phyloP scores from a whole-genome alignment of 2,329 filamentous ascomycete species.

The Tolypocladium ophioglossoides region DNA sequence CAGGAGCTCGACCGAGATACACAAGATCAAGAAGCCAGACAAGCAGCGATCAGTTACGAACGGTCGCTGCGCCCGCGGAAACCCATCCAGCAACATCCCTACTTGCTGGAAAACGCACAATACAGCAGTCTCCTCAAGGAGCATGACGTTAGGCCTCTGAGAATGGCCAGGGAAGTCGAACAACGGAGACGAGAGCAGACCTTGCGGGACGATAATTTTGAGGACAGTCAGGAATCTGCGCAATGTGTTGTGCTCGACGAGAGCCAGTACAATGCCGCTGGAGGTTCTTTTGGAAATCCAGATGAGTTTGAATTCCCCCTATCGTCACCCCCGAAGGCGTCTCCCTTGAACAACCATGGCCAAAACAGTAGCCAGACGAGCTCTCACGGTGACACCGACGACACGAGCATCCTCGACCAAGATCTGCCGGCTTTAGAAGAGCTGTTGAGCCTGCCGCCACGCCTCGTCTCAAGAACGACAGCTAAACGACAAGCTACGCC shows the following conservation, averaged over 20 bases:
- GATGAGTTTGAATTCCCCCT: conserved; percentile 13
- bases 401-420: conserved; percentile 24
- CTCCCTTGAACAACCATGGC: conserved; percentile 12
- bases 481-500: conserved; percentile 14
- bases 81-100: conserved; percentile 51
- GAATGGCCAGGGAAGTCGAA: conserved; percentile 23
- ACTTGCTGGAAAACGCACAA: conserved; percentile 43
- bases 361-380: conserved; percentile 23
- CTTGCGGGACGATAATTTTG: conserved; percentile 40
- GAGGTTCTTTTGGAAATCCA: conserved; percentile 8
- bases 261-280: conserved; percentile 17
- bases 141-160: conserved; percentile 43
- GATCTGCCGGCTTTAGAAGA: conserved; percentile 27
- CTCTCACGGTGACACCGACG: conserved; percentile 23
- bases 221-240: conserved; percentile 35
- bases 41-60: conserved; percentile 23
- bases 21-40: conserved; percentile 9
- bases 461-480: conserved; percentile 4
- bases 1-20: neutral
- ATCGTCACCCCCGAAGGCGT: conserved; percentile 18
- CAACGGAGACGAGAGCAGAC: conserved; percentile 27
- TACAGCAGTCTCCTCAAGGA: conserved; percentile 42
- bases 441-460: conserved; percentile 14
- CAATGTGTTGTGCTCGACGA: conserved; percentile 21
- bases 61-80: conserved; percentile 48